phyloP scores from a whole-genome alignment of 306 rosid species.

The Quercus alba region DNA sequence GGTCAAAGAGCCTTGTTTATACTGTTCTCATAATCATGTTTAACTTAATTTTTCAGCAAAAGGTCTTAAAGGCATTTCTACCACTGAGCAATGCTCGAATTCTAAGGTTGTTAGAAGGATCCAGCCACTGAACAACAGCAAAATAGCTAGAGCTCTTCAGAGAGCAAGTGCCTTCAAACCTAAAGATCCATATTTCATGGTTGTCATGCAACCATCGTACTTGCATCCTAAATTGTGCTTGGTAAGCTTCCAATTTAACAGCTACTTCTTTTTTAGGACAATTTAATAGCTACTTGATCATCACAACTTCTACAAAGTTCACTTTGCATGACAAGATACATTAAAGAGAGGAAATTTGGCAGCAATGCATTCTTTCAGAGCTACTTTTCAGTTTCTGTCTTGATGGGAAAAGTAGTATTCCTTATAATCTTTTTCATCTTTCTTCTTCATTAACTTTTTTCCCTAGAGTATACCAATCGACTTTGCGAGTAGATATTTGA shows the following conservation, averaged over 20 bases:
- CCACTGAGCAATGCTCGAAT: neutral
- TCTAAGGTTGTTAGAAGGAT: too few species aligned
- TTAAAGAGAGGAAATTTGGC: neutral
- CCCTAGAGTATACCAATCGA: neutral
- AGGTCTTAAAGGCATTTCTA: neutral
- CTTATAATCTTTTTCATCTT: too few species aligned
- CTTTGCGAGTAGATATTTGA: neutral
- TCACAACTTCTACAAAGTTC: neutral
- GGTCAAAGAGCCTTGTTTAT: neutral
- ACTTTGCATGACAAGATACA: too few species aligned
- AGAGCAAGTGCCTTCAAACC: slow-evolving; percentile 15
- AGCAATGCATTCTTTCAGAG: neutral
- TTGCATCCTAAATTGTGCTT: neutral
- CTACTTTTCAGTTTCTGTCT: neutral
- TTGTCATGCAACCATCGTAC: slow-evolving; percentile 4
- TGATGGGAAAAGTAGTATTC: neutral
- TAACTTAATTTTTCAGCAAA: neutral
- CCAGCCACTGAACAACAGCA: neutral
- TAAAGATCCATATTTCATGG: slow-evolving; percentile 7
- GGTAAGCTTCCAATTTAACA: slow-evolving; percentile 19
- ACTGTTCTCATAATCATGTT: neutral
- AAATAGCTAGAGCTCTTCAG: neutral
- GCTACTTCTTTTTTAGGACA: too few species aligned
- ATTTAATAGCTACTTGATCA: neutral
- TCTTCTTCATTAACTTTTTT: neutral